Base-by-base conservation (phyloP, 2,329 filamentous ascomycete genomes). In the Shiraia bambusicola region DNA sequence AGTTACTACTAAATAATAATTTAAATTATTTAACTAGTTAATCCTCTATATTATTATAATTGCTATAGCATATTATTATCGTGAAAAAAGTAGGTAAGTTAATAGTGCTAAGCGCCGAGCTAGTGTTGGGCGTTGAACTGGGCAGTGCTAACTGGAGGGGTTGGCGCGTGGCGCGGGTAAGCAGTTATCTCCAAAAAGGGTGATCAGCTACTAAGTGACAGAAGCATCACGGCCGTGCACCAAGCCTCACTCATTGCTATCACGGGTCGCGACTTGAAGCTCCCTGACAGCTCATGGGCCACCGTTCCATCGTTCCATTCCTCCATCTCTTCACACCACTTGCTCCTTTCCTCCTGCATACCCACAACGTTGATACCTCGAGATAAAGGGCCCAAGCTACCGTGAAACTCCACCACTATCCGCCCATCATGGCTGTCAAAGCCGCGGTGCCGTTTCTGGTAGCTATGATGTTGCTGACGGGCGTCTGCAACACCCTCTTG, bases 391-490 rank as follows among this genome's bases (percentile, higher is more conserved):
- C 16, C 16, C 6, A 41, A 36, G 38, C 38, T 35, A 25, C 34
- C 24, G 24, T 30, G 29, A 38, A 52, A 49, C 47, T 49, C 41
- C 33, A 40, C 19, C 19, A 22, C 19, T 39, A 35, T 45, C 42
- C 45, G 43, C 40, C 34, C 55, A 57, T 45, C 55, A 94, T 95
- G 87, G 79, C 86, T 56, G 77, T 80, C 54, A 82, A 81, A 67
- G 80, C 81, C 27, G 66, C 89, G 40, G 81, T 97, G 46, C 90
- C 90, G 27, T 80, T 96, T 63, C 78, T 97, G 50, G 89, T 97
- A 69, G 86, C 79, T 59, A 94, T 96, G 88, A 97, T 97, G 92
- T 78, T 97, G 65, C 73, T 95, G 65, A 96, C 92, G 16, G 92
- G 92, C 50, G 90, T 95, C 49, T 95, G 90, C 78, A 98, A 98